phyloP scores from a whole-genome alignment of 163 green algal genomes.

The Scenedesmus sp. region DNA sequence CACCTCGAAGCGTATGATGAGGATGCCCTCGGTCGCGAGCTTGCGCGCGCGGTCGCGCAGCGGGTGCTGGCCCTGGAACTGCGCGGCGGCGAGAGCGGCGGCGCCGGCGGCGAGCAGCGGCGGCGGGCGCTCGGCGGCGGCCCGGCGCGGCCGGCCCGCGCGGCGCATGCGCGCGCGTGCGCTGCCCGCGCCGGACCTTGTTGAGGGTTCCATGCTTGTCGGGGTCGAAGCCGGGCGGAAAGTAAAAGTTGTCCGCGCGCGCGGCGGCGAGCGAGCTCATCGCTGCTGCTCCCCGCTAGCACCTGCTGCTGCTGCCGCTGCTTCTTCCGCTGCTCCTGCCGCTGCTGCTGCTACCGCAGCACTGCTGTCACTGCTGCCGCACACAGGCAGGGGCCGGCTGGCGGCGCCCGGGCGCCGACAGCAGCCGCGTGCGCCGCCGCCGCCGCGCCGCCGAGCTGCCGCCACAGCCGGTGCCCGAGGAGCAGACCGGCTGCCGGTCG shows the following conservation, averaged over 20 bases:
- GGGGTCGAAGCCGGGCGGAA: slow-evolving; percentile 88
- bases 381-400: too few relatives aligned
- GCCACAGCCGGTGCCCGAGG: too few relatives aligned
- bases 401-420: too few relatives aligned
- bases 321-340: background rate
- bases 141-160: too few relatives aligned
- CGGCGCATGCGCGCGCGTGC: slow-evolving; percentile 6
- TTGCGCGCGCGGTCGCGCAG: slow-evolving; percentile 84
- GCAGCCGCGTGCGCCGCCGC: too few relatives aligned
- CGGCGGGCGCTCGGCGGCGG: too few relatives aligned
- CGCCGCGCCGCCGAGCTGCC: too few relatives aligned
- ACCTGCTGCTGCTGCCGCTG: background rate
- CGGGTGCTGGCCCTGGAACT: slow-evolving; percentile 84
- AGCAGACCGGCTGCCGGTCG: too few relatives aligned
- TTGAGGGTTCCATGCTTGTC: slow-evolving; percentile 80
- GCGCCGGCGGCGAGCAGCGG: background rate
- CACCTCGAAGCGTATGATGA: slow-evolving; percentile 96
- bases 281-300: background rate
- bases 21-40: slow-evolving; percentile 85
- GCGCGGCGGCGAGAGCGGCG: slow-evolving; percentile 14
- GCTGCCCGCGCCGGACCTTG: slow-evolving; percentile 59
- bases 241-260: slow-evolving; percentile 95
- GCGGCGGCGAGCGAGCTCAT: slow-evolving; percentile 83
- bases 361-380: too few relatives aligned
- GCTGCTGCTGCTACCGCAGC: slow-evolving; percentile 13